Conservation (phyloP, 257 asterid genomes). For the Solanum okadae region DNA sequence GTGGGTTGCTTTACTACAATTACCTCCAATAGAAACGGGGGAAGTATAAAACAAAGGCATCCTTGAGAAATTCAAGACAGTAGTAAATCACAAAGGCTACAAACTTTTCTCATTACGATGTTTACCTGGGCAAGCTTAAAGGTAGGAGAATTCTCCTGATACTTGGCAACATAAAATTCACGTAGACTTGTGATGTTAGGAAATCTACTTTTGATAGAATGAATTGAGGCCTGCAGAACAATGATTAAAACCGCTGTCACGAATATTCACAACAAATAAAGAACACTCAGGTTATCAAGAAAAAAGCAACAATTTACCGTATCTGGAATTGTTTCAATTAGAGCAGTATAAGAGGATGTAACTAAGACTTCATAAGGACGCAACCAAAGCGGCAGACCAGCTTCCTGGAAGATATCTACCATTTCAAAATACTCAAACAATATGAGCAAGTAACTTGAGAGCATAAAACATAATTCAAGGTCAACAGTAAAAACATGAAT, state of each 20-base stretch:
- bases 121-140: conserved; percentile 96
- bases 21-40: not conserved
- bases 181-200: conserved; percentile 78
- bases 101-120: not conserved
- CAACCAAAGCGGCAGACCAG: conserved; percentile 98
- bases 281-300: not conserved
- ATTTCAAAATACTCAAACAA: conserved; percentile 21
- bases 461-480: not conserved
- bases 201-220: conserved; percentile 91
- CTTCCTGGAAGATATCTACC: conserved; percentile 99
- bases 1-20: not conserved
- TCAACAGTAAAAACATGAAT: not conserved
- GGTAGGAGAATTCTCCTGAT: conserved; percentile 76
- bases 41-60: not conserved
- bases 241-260: not conserved
- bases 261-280: not conserved
- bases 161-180: conserved; percentile 88
- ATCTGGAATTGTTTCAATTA: conserved; percentile 97
- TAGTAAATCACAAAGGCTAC: not conserved
- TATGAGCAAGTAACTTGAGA: not conserved
- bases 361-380: conserved; percentile 97
- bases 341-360: conserved; percentile 94
- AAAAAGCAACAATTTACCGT: conserved; percentile 42
- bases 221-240: conserved; percentile 75
- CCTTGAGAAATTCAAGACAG: not conserved